These are phyloP conservation scores for Diversispora eburnea DNA, from an alignment of 192 early-diverging fungal genomes.

Conservation along the genomic window DNA sequence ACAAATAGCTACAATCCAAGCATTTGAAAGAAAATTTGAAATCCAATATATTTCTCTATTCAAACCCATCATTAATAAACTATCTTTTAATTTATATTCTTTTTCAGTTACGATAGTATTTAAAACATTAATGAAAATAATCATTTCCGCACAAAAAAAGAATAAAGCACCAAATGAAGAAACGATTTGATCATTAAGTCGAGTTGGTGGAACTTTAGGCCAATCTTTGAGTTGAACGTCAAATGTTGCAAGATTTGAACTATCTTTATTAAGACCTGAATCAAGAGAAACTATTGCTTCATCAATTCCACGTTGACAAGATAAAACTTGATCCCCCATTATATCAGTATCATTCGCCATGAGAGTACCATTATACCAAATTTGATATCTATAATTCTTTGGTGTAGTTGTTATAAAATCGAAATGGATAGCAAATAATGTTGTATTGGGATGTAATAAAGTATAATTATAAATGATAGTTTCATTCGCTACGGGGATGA, in stretches of 20 bases:
- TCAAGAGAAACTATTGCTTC: conserved; percentile 54
- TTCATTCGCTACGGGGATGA: conserved; percentile 51
- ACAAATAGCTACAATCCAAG: conserved; percentile 52
- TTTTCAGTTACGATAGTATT: conserved; percentile 74
- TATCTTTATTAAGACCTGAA: conserved; percentile 18
- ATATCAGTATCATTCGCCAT: conserved; percentile 60
- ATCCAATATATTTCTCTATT: conserved; percentile 65
- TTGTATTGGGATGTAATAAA: conserved; percentile 62
- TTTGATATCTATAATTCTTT: conserved; percentile 65
- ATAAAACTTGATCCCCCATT: conserved; percentile 55
- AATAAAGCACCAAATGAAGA: conserved; percentile 52
- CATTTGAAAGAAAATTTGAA: conserved; percentile 56
- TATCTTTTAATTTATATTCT: conserved; percentile 63
- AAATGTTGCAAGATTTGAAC: conserved; percentile 33
- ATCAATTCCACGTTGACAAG: conserved; percentile 63
- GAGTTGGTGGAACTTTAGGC: conserved; percentile 55
- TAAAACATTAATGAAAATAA: conserved; percentile 54
- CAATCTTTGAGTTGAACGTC: conserved; percentile 64
- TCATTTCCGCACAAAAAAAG: conserved; percentile 56
- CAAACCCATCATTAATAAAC: conserved; percentile 81
- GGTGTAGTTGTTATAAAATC: conserved; percentile 35
- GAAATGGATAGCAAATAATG: conserved; percentile 58
- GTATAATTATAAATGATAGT: conserved; percentile 71
- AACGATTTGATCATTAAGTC: conserved; percentile 57
- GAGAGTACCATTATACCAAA: conserved; percentile 68